A percentile compares a stretch with the other conserved stretches of the same genome.
phyloP scores from a whole-genome alignment of 1,139 yeast species.

The Geotrichum macrosporum region DNA sequence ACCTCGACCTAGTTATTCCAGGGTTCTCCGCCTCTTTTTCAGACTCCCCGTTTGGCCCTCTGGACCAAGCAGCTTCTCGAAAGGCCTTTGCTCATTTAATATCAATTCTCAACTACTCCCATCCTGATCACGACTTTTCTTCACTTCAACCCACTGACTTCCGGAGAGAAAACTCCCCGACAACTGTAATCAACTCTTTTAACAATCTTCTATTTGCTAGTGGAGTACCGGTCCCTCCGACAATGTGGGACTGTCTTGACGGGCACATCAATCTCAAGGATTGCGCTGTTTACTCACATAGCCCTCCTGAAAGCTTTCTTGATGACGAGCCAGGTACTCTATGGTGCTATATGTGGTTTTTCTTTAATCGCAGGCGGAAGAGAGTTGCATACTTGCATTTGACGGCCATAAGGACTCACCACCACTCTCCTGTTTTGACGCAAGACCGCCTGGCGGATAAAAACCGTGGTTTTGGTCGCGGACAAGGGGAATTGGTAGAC shows the following conservation, averaged over 20 bases:
- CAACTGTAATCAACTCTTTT: constrained; percentile 63
- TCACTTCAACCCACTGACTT: constrained; percentile 84
- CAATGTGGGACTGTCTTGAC: constrained; percentile 89
- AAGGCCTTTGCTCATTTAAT: constrained; percentile 87
- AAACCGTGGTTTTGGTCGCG: constrained; percentile 24
- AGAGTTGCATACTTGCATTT: constrained; percentile 81
- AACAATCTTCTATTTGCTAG: constrained; percentile 75
- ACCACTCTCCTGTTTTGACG: constrained; percentile 22
- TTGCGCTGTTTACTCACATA: constrained; percentile 72
- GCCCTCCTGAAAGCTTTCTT: constrained; percentile 73
- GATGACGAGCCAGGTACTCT: constrained; percentile 71
- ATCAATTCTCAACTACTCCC: constrained; percentile 84
- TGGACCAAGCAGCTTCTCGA: constrained; percentile 75
- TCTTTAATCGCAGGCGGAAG: constrained; percentile 84
- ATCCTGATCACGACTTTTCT: constrained; percentile 93
- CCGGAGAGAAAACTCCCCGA: constrained; percentile 48
- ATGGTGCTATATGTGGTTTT: constrained; percentile 93
- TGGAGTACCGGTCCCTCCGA: constrained; percentile 54
- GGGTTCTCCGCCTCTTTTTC: constrained; percentile 26
- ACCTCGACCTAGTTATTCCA: constrained; percentile 10
- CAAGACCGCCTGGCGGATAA: constrained; percentile 24
- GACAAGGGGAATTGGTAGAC: constrained; percentile 20
- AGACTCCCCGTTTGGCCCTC: constrained; percentile 87
- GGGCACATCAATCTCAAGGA: constrained; percentile 76
- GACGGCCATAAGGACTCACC: constrained; percentile 35